Base-by-base conservation (phyloP, 2,329 filamentous ascomycete species). In the Colletotrichum scovillei region DNA sequence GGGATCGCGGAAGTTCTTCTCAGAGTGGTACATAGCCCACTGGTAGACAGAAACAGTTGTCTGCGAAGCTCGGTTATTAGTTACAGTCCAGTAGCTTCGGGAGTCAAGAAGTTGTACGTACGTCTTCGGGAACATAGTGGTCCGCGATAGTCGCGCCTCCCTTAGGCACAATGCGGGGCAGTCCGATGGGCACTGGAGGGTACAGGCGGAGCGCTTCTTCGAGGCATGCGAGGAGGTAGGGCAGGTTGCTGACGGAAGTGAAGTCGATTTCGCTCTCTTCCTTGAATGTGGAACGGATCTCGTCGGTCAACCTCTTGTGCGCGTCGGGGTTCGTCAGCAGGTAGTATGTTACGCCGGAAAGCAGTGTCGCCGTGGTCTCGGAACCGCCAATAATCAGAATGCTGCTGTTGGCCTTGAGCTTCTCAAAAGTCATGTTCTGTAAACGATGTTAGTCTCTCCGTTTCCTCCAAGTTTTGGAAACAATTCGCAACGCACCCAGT, bases 161-260 rank as follows among this genome's bases (percentile, higher is more conserved):
- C 28, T 73, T 72, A 19, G 81, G 78, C 1, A 79, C 78, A 26
- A 79, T 59, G 1, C 83, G 70, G 7, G 78, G 78, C 24, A 81
- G 73, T 0, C 76, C 78, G 19, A 72, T 76, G 56, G 76, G 69
- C 2, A 75, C 75, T 1, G 77, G 78, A 11, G 84, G 83, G 64
- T 84, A 86, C 12, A 85, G 74, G 14, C 87, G 79, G 32, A 88
- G 77, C 3, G 78, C 78, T 77, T 88, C 86, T 0, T 86, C 79
- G 12, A 87, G 73, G 35, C 78, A 80, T 1, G 85, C 85, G 16
- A 81, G 76, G 42, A 87, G 77, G 65, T 86, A 86, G 5, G 77
- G 69, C 0, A 86, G 76, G 14, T 78, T 75, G 57, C 77, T 74
- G 4, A 81, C 77, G 5, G 78, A 79, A 1, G 73, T 63, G 14